phyloP scores from a whole-genome alignment of 257 asterid species.

The Leonotis leonurus region DNA sequence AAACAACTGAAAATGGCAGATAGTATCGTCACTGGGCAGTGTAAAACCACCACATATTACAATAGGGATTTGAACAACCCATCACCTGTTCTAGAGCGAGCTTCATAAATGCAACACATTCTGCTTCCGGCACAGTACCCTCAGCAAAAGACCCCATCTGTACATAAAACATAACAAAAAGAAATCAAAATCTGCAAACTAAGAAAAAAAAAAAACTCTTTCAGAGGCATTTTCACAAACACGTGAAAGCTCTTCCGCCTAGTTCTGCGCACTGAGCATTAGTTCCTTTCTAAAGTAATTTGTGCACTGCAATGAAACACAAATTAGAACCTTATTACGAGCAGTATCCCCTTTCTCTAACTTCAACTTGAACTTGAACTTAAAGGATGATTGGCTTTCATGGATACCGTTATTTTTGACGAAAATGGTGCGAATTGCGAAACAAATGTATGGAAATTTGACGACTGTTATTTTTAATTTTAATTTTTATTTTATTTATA shows the following conservation, averaged over 20 bases:
- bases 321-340: neutral
- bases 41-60: neutral
- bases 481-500: no score
- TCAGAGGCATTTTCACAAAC: constrained; percentile 20
- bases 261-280: neutral
- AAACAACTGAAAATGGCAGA: neutral
- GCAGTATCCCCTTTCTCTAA: neutral
- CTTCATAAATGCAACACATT: constrained; percentile 42
- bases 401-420: no score
- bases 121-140: constrained; percentile 20
- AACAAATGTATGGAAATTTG: no score
- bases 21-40: neutral
- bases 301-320: neutral
- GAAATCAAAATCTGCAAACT: constrained; percentile 4
- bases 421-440: no score
- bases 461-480: no score
- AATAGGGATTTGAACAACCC: neutral
- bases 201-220: neutral
- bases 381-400: neutral
- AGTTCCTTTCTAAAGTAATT: neutral
- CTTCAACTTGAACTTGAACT: neutral
- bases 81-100: constrained; percentile 69
- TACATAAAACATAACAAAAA: neutral
- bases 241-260: neutral
- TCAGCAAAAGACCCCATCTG: constrained; percentile 35